Base-by-base conservation (phyloP, 176 grass and related monocot genomes). In the Rhynchospora pubera region DNA sequence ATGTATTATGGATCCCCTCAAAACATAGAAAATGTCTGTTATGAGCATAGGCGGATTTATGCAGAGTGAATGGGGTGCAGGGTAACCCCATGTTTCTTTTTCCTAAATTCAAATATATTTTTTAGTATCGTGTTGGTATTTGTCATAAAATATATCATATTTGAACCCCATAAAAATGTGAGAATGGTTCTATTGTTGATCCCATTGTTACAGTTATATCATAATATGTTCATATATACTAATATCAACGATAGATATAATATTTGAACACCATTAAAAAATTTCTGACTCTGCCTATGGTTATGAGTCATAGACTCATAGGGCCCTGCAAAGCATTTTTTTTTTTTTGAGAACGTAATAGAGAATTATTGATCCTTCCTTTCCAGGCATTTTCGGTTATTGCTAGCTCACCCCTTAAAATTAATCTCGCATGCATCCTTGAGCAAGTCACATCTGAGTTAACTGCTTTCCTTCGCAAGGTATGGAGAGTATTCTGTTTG, bases 381-480 rank as follows among this genome's bases (percentile, higher is more conserved):
- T 76, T 85, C 5, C 81, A 97, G 93, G 89, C 93, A 86, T 97
- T 97, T 89, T 86, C 93, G 44, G 93, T 97, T 57, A 97, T 97
- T 89, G 93, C 93, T 3, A 91, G 86, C 51, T 97, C 93, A 26
- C 87, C 93, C 61, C 89, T 93, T 86, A 75, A 59, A 21, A 91
- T 97, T 76, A 84, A 97, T 81, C 89, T 97, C 48, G 87, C 89
- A 2, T 93, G 93, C 39, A 91, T 93, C 32, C 85, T 97, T 59
- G 91, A 97, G 79, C 93, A 91, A 88, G 93, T 97, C 65, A 79
- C 93, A 91, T 97, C 93, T 83, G 91, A 97, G 84, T 85, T 97
- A 44, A 93, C 93, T 77, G 73, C 89, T 83, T 97, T 97, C 76
- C 85, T 97, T 81, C 85, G 91, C 28, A 97, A 97, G 93, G 93